These are phyloP conservation scores for Akebia trifoliata DNA, from an alignment of 164 flowering plant genomes.

Conservation along the genomic window DNA sequence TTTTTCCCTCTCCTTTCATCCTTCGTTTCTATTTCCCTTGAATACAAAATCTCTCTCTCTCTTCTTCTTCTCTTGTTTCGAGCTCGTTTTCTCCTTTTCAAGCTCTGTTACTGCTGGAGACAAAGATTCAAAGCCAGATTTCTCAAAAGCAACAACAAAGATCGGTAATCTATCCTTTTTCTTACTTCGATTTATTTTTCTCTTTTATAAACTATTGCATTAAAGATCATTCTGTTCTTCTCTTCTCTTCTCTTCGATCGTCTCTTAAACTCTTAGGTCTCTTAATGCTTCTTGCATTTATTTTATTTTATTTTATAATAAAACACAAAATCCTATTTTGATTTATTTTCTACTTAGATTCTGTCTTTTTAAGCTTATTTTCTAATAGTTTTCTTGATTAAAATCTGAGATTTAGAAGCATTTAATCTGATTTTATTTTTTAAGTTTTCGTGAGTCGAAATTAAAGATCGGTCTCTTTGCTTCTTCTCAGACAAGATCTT, in stretches of 20 bases:
- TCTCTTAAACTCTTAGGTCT: too few species aligned
- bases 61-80: not conserved
- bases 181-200: not conserved
- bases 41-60: not conserved
- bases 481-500: not conserved
- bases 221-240: not conserved
- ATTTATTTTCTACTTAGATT: not conserved
- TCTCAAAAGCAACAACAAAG: not conserved
- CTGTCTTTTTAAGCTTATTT: not conserved
- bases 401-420: not conserved
- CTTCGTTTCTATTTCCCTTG: too few species aligned
- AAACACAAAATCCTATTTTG: too few species aligned
- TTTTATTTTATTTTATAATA: not conserved
- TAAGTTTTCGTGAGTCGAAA: not conserved
- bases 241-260: not conserved
- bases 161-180: not conserved
- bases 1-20: too few species aligned
- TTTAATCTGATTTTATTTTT: not conserved
- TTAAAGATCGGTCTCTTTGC: not conserved
- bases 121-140: not conserved
- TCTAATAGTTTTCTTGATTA: not conserved
- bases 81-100: not conserved
- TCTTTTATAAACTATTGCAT: not conserved
- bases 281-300: not conserved
- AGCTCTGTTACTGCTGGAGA: not conserved